Evolutionary conservation across 176 grass and related monocot genomes (phyloP), one percentile per base, ranked within the genome.

Genomic region (Musa acuminata): DNA sequence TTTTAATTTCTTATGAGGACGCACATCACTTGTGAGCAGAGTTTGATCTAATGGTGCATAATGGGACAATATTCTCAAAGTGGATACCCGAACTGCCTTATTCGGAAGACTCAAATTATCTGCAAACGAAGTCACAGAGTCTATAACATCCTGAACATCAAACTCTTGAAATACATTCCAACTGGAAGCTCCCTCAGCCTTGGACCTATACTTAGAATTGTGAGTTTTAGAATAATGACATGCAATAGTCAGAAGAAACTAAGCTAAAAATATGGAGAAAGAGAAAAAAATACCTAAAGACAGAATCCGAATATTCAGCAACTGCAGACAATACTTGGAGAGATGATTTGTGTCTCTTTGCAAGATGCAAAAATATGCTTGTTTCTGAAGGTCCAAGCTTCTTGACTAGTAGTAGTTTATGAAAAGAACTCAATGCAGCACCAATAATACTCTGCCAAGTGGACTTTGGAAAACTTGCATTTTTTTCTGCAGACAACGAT

Each of bases 1-100:
- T 81, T 75, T 93, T 48, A 87, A 78, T 74, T 75, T 97, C 80
- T 93, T 97, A 23, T 80, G 69, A 71, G 90, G 82, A 12, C 68
- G 84, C 21, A 89, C 82, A 67, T 91, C 87, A 72, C 85, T 53
- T 67, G 54, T 52, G 78, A 49, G 52, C 55, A 91, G 65, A 68
- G 83, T 69, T 77, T 85, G 58, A 75, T 84, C 82, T 74, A 83
- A 75, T 72, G 76, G 79, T 2, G 80, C 78, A 83, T 85, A 85
- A 80, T 97, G 83, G 59, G 77, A 86, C 67, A 97, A 86, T 83
- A 97, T 91, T 74, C 77, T 93, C 86, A 93, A 91, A 80, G 94
- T 85, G 55, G 83, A 89, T 77, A 92, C 13, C 27, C 87, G 80
- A 76, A 97, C 14, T 74, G 79, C 73, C 82, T 91, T 97, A 84